These are phyloP conservation scores for Coniochaeta ligniaria DNA, from an alignment of 2,329 filamentous ascomycete species.

Conservation along the genomic window DNA sequence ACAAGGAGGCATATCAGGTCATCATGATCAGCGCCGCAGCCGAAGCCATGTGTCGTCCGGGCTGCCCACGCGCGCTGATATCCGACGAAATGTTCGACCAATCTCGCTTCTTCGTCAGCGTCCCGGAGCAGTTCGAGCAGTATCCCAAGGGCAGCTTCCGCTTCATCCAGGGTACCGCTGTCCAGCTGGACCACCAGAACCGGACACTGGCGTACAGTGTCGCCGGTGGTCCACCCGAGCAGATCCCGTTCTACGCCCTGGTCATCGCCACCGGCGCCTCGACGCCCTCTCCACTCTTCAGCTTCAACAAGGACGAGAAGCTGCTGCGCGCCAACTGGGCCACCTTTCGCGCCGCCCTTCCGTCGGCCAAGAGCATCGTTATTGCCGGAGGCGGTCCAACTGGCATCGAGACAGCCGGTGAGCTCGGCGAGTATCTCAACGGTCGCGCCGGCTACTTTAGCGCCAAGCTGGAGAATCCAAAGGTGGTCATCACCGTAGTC, in stretches of 20 bases:
- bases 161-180: conserved; percentile 34
- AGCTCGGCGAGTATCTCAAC: conserved; percentile 44
- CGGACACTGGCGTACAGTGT: conserved; percentile 23
- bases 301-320: conserved; percentile 26
- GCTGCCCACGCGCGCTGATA: conserved; percentile 37
- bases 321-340: conserved; percentile 26
- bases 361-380: conserved; percentile 31
- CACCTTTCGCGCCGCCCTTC: conserved; percentile 29
- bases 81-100: conserved; percentile 34
- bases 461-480: conserved; percentile 21
- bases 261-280: conserved; percentile 41
- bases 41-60: conserved; percentile 32
- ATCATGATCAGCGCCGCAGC: conserved; percentile 33
- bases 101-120: conserved; percentile 34
- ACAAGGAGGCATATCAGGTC: conserved; percentile 28
- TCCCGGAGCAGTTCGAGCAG: conserved; percentile 27
- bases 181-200: conserved; percentile 22
- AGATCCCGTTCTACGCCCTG: conserved; percentile 32
- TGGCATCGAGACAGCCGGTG: conserved; percentile 39
- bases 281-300: conserved; percentile 34
- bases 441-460: conserved; percentile 31
- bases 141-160: conserved; percentile 28
- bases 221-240: conserved; percentile 7
- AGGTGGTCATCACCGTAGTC: conserved; percentile 36
- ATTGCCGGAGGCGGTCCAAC: conserved; percentile 35